Base-by-base conservation (phyloP, 2,329 filamentous ascomycete genomes). In the Trichoderma asperellum region DNA sequence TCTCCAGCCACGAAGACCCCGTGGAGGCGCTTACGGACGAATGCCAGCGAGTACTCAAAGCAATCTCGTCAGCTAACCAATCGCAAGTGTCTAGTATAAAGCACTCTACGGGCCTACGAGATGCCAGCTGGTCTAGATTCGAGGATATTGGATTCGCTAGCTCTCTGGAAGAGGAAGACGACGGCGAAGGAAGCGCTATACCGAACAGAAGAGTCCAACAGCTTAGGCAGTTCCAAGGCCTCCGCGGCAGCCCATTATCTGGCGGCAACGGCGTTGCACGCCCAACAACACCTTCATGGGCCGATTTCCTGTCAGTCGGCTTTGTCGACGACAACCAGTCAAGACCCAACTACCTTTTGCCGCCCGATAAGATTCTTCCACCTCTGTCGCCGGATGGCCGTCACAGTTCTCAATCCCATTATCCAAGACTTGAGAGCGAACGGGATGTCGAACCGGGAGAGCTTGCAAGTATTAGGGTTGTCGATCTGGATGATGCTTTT, bases 271-370 rank as follows among this genome's bases (percentile, higher is more conserved):
- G 91, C 69, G 80, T 91, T 57, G 93, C 88, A 43, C 88, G 96
- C 69, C 96, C 96, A 1, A 98, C 94, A 0, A 99, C 96, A 0
- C 96, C 96, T 0, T 98, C 96, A 0, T 99, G 96, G 96, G 96
- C 96, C 3, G 96, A 99, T 78, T 99, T 99, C 78, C 85, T 99
- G 69, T 97, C 94, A 1, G 93, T 94, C 53, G 96, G 96, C 1
- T 99, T 99, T 76, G 85, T 91, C 27, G 94, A 97, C 73, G 89
- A 91, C 70, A 86, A 85, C n/a, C 82, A 86, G n/a, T 85, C 85
- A 72, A 83, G 86, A 34, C 83, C 88, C 1, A 91, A 91, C 62
- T 81, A 96, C 59, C 83, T 97, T 32, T 84, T 98, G n/a, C 94
- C 95, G 0, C 94, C 94, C 0, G 94, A 97, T 78, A 96, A 98